Base-by-base conservation (phyloP, 2,329 filamentous ascomycete species). In the Ambrosiella cleistominuta region DNA sequence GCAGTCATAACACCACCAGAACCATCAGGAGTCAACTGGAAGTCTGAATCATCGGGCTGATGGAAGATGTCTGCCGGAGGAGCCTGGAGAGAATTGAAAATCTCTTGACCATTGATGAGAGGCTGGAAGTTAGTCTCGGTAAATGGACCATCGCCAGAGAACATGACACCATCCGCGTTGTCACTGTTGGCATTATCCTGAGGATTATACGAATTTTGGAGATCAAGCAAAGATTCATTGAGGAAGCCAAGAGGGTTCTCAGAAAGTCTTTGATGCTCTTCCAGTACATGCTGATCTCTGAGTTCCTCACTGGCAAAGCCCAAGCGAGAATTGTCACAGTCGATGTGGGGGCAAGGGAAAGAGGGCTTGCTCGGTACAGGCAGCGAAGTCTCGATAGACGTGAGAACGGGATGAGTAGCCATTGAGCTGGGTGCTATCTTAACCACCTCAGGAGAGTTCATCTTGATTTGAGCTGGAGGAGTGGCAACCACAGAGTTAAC, bases 201-300 rank as follows among this genome's bases (percentile, higher is more conserved):
- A 66, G 57, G 12, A 37, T 50, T 13, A 40, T 51, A 42, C 66
- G 62, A 61, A 70, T 69, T 12, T 65, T 55, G 4, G 0, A 70
- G 68, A 12, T 70, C 62, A 0, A 74, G 73, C 39, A 82, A 65
- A 52, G 71, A 74, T 55, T 80, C 78, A 54, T 70, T 64, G 13
- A 72, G 68, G 64, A 75, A 84, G 62, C 75, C 76, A 58, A 73
- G 49, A 1, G 81, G 79, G 60, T 83, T 69, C 61, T 78, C 70
- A 47, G 70, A 68, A 5, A 80, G 80, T 64, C 74, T 76, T 19
- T 73, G 68, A 62, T 84, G 81, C 65, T 82, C 79, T 59, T 82
- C 76, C n/a, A 78, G 70, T 7, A 74, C 67, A 63, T 84, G 81
- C 9, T 68, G 65, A 57, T 74, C 72, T 54, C 75, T 70, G 11